Base-by-base conservation (phyloP, 2,329 filamentous ascomycete genomes). In the Talaromyces sp. region DNA sequence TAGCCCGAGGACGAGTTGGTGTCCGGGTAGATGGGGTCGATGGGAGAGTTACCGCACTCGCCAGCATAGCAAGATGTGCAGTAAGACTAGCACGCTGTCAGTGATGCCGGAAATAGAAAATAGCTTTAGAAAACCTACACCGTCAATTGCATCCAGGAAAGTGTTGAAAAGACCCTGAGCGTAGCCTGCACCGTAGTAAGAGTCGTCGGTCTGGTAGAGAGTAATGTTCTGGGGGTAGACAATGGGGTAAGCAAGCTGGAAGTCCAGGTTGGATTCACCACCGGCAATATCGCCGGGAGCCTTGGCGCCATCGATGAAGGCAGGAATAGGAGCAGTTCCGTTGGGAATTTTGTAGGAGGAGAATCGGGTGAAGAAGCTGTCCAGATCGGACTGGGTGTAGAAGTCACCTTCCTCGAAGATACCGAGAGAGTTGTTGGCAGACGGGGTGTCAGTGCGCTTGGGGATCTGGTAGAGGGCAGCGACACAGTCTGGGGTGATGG, bases 401-500 rank as follows among this genome's bases (percentile, higher is more conserved):
- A 79, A 77, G 64, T 85, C 79, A 27, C 75, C 77, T 58, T 80
- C 80, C 64, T 85, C 81, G 41, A 83, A 81, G 50, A 85, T 79
- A 41, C 80, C 82, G 52, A 80, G 77, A 26, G 74, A 77, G 67
- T 85, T 85, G 68, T 78, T 77, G 17, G 74, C 64, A 1, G 59
- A 58, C 27, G 70, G 67, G 19, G 72, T 68, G 8, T 70, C 70
- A 3, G 67, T 70, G 14, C 75, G 77, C 14, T 74, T 65, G 17
- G 81, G 76, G 55, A 79, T 77, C 3, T 73, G 67, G 65, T 81
- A 83, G 21, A 83, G 71, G 5, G 80, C 77, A 50, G 77, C 76
- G 56, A 85, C 75, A 65, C 85, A 87, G 48, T 78, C 77, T 0
- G 83, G 82, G 0, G 83, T 86, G 63, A 87, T 84, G 66, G 81